Evolutionary conservation across 1,284 basidiomycete genomes (phyloP).

Genomic region (Trichosporon sp.): DNA sequence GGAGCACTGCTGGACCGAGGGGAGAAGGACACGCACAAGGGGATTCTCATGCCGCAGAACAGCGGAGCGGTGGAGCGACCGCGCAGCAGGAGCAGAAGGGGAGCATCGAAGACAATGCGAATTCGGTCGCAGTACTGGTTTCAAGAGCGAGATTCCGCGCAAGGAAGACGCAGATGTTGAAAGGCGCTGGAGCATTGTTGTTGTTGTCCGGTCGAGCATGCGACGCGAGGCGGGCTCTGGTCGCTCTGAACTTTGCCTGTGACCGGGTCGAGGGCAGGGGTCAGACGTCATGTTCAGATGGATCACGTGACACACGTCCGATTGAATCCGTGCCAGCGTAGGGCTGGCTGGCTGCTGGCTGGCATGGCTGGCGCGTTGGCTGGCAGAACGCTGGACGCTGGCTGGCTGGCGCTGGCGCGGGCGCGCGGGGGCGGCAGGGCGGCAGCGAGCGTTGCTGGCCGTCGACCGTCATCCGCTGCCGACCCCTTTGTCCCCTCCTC

Average conservation of each 20-base stretch:
- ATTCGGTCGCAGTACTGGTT: neutral
- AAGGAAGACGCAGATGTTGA: neutral
- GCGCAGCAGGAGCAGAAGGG: neutral
- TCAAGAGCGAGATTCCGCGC: neutral
- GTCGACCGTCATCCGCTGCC: neutral
- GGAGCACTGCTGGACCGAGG: neutral
- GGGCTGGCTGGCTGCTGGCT: neutral
- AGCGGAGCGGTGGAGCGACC: conserved; percentile 1
- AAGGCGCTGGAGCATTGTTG: neutral
- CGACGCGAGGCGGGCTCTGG: too few relatives aligned
- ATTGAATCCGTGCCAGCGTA: neutral
- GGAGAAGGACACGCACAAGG: conserved; percentile 23
- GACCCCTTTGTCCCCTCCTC: neutral
- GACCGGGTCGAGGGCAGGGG: neutral
- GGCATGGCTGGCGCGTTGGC: neutral
- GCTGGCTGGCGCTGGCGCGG: neutral
- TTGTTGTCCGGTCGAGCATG: neutral
- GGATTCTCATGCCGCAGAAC: conserved; percentile 35
- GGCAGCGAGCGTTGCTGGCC: neutral
- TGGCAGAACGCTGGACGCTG: neutral
- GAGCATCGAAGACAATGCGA: neutral
- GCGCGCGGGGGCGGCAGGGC: too few relatives aligned
- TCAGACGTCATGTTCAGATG: conserved; percentile 1
- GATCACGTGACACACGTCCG: neutral
- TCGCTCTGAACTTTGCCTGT: neutral